Conservation (phyloP, 306 rosid genomes). For the Citrullus amarus region DNA sequence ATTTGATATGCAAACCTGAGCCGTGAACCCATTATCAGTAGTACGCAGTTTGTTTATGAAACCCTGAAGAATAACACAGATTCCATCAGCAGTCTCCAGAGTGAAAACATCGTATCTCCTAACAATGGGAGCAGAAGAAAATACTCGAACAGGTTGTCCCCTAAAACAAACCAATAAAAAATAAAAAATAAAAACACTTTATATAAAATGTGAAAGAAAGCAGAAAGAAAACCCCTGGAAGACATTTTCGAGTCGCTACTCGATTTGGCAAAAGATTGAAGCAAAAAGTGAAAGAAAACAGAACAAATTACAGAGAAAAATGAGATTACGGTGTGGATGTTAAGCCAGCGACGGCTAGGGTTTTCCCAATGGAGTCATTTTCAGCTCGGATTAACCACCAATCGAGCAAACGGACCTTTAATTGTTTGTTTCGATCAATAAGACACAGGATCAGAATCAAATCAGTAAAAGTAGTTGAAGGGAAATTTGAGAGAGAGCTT, state of each 20-base stretch:
- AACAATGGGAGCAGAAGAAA: slow-evolving; percentile 50
- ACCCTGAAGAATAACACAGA: slow-evolving; percentile 29
- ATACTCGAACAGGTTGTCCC: slow-evolving; percentile 33
- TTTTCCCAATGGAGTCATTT: slow-evolving; percentile 24
- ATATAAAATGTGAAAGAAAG: background rate
- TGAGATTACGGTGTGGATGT: slow-evolving; percentile 32
- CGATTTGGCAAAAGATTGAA: background rate
- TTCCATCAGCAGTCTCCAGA: slow-evolving; percentile 58
- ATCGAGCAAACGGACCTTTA: slow-evolving; percentile 36
- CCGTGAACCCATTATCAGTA: slow-evolving; percentile 39
- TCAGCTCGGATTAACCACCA: slow-evolving; percentile 56
- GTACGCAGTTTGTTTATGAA: slow-evolving; percentile 41
- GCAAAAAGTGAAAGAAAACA: background rate
- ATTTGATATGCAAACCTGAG: slow-evolving; percentile 29
- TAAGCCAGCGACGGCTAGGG: slow-evolving; percentile 49
- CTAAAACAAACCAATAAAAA: slow-evolving; percentile 15
- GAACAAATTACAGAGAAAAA: background rate
- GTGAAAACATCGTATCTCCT: slow-evolving; percentile 38
- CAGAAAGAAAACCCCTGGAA: background rate
- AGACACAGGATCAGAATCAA: background rate
- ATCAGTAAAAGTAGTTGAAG: background rate
- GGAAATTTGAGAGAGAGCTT: background rate
- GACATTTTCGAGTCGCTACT: background rate
- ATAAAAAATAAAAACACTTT: no score
- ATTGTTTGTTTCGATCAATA: background rate